Conservation (phyloP, 2,329 filamentous ascomycete genomes). For the Didymella glomerata region DNA sequence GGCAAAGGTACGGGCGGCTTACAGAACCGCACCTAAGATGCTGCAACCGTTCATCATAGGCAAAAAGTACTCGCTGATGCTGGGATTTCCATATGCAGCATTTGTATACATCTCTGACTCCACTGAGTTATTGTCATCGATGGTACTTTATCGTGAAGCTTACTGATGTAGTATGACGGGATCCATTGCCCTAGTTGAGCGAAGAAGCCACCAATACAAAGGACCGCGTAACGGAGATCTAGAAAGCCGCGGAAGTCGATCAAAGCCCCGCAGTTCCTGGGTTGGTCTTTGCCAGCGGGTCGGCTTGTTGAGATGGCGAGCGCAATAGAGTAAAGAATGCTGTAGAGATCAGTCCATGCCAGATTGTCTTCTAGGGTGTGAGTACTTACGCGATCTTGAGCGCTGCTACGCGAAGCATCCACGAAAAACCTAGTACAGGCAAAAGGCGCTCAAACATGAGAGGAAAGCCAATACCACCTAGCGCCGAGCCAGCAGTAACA, state of each 20-base stretch:
- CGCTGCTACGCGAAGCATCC: constrained; percentile 68
- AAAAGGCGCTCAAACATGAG: constrained; percentile 64
- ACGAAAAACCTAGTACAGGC: constrained; percentile 65
- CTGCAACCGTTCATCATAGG: constrained; percentile 59
- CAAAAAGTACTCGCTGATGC: constrained; percentile 59
- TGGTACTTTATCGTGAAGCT: background rate
- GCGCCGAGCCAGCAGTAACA: constrained; percentile 52
- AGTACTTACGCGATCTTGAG: constrained; percentile 55
- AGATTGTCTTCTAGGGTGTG: constrained; percentile 53
- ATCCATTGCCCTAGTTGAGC: constrained; percentile 44
- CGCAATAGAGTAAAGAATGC: constrained; percentile 56
- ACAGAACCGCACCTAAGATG: constrained; percentile 61
- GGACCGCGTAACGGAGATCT: constrained; percentile 42
- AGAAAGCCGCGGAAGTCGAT: constrained; percentile 49
- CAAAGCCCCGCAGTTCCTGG: constrained; percentile 35
- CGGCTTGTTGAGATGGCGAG: constrained; percentile 43
- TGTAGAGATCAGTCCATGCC: constrained; percentile 60
- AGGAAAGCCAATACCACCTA: constrained; percentile 64
- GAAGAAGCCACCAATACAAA: constrained; percentile 40
- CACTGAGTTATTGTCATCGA: background rate
- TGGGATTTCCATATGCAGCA: constrained; percentile 57
- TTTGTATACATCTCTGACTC: constrained; percentile 66
- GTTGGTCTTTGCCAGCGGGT: constrained; percentile 18
- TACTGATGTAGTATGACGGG: constrained; percentile 50
- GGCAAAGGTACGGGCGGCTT: constrained; percentile 43